Base-by-base conservation (phyloP, 805 yeast species). In the Kazachstania psychrophila region DNA sequence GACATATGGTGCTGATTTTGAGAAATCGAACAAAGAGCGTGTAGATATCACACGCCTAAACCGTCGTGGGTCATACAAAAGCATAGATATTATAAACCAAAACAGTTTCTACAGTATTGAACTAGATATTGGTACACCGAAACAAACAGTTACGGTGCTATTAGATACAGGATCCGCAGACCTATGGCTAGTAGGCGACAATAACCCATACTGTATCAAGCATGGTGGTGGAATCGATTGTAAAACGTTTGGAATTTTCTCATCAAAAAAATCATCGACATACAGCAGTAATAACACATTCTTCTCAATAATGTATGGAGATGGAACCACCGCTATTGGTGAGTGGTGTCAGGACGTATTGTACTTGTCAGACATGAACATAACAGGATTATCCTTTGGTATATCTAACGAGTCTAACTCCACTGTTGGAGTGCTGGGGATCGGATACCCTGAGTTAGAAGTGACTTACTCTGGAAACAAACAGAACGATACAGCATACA, bases 91-190 rank as follows among this genome's bases (percentile, higher is more conserved):
- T 15, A 44, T 47, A 10, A 72, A 70, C 42, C 59, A 62, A 36
- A 42, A 50, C 11, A 54, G 64, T 5, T 73, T 71, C 43, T 73
- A 70, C 46, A 56, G 70, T 17, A 69, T 68, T 3, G 56, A 56
- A 6, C 41, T 73, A 20, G 46, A 54, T 16, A 50, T 80, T 15
- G 88, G 89, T 4, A 70, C 83, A 0, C 69, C 75, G 2, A 52
- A 64, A 1, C 78, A 77, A 47, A 55, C 60, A 13, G 64, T 79
- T 5, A 63, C 63, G 9, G 75, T 79, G 9, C 54, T 77, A 24
- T 52, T 80, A 12, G 89, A 80, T 49, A 80, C 87, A 1, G 89
- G 88, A 2, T 78, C 86, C 0, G 69, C 82, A 0, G 88, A 80
- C 52, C 58, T 81, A 14, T 80, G 54, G 54, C 72, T 79, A 14